Base-by-base conservation (phyloP, 176 grass and related monocot genomes). In the Cenchrus americanus region DNA sequence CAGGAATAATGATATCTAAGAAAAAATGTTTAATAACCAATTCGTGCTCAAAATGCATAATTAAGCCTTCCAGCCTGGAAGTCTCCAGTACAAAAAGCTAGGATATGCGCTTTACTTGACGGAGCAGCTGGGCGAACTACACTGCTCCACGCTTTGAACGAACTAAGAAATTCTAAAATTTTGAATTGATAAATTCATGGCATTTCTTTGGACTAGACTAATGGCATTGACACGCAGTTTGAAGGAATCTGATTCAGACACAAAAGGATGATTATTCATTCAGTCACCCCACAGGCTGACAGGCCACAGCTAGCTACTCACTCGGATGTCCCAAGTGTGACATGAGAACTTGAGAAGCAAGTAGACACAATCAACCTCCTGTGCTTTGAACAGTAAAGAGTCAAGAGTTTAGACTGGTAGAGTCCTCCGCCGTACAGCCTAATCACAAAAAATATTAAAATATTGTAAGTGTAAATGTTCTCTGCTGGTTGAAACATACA, bases 121-220 rank as follows among this genome's bases (percentile, higher is more conserved):
- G 5, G 9, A 44, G 57, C 44, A 79, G 40, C 43, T 42, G 51
- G 75, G 53, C 18, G 18, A 8, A 21, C 21, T 60, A 74, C 11
- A 49, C 34, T 49, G 1, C 69, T 14, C 6, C 37, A 48, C 34
- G 13, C 30, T 52, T 43, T 70, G 44, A 71, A 78, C 62, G 3
- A 32, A 30, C 27, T 30, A 30, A 47, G 5, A 75, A 15, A 72
- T 4, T n/a, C 26, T 57, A 57, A 57, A 57, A 21, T 46, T n/a
- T 73, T 40, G 74, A 78, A 40, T 14, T 21, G 48, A 23, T 53
- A 72, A 78, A 18, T 40, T 14, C 19, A 47, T 54, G 22, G 8
- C 54, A 22, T 59, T 17, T 37, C 13, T 81, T 62, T 76, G 21
- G 81, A 69, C 62, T 5, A 44, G 85, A 61, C 24, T 60, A 11